Evolutionary conservation across 179 eudicot species (phyloP), one percentile per base, ranked within the genome.

Genomic region (Beta macrorhiza): DNA sequence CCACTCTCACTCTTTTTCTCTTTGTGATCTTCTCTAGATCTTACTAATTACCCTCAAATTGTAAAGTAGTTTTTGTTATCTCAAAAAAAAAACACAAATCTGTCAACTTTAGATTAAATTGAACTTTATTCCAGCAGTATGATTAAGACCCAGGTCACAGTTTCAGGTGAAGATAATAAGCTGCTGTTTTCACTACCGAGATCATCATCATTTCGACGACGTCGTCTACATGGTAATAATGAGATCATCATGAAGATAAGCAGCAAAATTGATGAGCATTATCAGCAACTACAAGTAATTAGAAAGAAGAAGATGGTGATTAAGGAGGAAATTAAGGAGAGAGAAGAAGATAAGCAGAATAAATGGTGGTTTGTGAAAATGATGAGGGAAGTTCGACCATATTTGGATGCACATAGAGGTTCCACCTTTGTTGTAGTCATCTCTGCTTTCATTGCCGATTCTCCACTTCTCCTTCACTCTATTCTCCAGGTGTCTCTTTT

Each of bases 331-430:
- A 22, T 47, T 37, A 52, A 53, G 64, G 22, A 19, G 62, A 55
- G 6, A n/a, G 79, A 64, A 14, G 81, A 72, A 15, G 65, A 45
- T 16, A 45, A 63, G 55, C 52, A 85, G 25, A 17, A 45, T 16
- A 25, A 17, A 37, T 53, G 29, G 70, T 53, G 29, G 70, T 81
- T 81, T 45, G 86, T 89, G 87, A 84, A 81, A 71, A 89, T 83
- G 88, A 88, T 92, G 92, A 90, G 93, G 79, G 94, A 89, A 87
- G 94, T 90, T 75, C 77, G 85, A 76, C 92, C 94, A 17, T 92
- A 90, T 67, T 78, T 88, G 16, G 78, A 74, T 47, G 87, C 80
- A 20, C 87, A 91, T n/a, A 68, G 89, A 22, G 90, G 87, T 64
- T 74, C 84, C 62, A 89, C 89, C 5, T 87, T 89, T 61, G 91